These are phyloP conservation scores for Flaveria brownii DNA, from an alignment of 129 eudicot species.

Conservation along the genomic window DNA sequence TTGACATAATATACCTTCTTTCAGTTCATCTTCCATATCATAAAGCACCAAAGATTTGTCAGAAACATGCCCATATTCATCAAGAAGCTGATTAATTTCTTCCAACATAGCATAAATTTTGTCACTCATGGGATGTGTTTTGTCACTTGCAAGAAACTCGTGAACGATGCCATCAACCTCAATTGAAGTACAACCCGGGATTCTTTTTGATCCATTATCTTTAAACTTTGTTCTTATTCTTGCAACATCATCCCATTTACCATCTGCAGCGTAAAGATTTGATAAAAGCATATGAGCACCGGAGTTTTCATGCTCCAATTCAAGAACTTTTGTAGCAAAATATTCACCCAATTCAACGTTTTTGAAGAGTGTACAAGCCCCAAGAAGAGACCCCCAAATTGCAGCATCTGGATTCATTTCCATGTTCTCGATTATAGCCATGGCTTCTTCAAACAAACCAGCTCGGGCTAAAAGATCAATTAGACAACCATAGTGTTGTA, in stretches of 20 bases:
- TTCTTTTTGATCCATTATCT: constrained; percentile 33
- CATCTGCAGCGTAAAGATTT: constrained; percentile 50
- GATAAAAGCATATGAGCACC: constrained; percentile 48
- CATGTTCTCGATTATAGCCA: constrained; percentile 42
- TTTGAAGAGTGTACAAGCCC: constrained; percentile 44
- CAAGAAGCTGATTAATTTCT: constrained; percentile 28
- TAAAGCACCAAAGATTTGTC: constrained; percentile 38
- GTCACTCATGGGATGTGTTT: constrained; percentile 33
- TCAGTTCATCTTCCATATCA: constrained; percentile 25
- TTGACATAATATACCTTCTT: constrained; percentile 22
- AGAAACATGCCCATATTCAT: constrained; percentile 10
- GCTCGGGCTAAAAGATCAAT: constrained; percentile 46
- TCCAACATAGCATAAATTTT: constrained; percentile 34
- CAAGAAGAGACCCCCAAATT: constrained; percentile 60
- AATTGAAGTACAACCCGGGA: constrained; percentile 38
- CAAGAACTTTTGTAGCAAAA: constrained; percentile 32
- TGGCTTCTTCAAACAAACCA: constrained; percentile 48
- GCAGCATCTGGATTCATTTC: constrained; percentile 49
- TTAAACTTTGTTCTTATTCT: constrained; percentile 50
- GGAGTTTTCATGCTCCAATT: constrained; percentile 39
- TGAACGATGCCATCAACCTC: constrained; percentile 30
- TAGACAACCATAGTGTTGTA: constrained; percentile 57
- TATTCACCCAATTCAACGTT: constrained; percentile 47
- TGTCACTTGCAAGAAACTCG: constrained; percentile 36
- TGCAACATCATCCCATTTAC: constrained; percentile 53